These are phyloP conservation scores for Lentinula aciculospora DNA, from an alignment of 768 basidiomycete species.

Conservation along the genomic window DNA sequence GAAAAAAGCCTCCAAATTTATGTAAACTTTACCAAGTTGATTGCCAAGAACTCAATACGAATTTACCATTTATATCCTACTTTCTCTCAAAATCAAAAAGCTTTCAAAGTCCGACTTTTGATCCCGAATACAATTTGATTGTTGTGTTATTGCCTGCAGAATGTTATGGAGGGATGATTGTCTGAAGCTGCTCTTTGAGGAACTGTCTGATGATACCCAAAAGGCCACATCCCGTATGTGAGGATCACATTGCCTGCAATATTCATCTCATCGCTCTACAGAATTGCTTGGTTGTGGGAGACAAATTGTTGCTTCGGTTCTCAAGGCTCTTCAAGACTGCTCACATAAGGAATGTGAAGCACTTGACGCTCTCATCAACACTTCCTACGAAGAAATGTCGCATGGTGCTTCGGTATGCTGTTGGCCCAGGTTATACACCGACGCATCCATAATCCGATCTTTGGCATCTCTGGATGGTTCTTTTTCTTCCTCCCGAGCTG, in stretches of 20 bases:
- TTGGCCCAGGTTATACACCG: slow-evolving; percentile 75
- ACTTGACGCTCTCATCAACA: slow-evolving; percentile 37
- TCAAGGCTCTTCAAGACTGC: neutral
- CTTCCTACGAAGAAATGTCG: slow-evolving; percentile 48
- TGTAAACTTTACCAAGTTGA: neutral
- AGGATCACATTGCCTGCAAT: no score
- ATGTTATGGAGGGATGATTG: neutral
- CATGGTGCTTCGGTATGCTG: slow-evolving; percentile 26
- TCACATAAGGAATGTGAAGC: neutral
- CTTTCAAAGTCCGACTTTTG: neutral
- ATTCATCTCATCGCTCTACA: slow-evolving; percentile 3
- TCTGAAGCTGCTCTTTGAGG: neutral
- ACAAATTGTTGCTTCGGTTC: neutral
- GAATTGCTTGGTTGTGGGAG: slow-evolving; percentile 7
- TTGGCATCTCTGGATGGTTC: slow-evolving; percentile 29
- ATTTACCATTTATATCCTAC: neutral
- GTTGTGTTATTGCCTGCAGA: neutral
- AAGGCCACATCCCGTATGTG: neutral
- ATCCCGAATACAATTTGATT: neutral
- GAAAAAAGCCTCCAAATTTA: neutral
- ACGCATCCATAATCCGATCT: slow-evolving; percentile 57
- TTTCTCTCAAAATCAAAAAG: neutral
- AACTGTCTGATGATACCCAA: neutral
- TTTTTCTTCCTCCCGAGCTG: slow-evolving; percentile 25
- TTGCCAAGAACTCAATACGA: neutral